These are phyloP conservation scores for Perilla frutescens DNA, from an alignment of 257 asterid genomes.

Conservation along the genomic window DNA sequence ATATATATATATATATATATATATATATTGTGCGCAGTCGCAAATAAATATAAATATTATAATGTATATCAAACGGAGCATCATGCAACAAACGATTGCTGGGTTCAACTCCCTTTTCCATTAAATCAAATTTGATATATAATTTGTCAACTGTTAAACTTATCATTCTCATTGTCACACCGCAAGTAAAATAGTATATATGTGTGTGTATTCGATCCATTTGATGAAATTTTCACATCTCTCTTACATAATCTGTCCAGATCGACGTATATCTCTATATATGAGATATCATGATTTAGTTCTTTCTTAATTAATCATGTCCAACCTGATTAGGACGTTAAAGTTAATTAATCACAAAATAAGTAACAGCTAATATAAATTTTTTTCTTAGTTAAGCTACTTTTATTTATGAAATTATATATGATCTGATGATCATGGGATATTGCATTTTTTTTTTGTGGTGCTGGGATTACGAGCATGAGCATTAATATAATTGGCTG, in stretches of 20 bases:
- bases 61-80: too few species aligned
- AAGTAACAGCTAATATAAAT: not conserved
- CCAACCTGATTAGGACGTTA: not conserved
- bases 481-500: too few species aligned
- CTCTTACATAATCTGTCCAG: constrained; percentile 29
- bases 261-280: not conserved
- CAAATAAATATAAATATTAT: too few species aligned
- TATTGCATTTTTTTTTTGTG: too few species aligned
- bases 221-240: constrained; percentile 29
- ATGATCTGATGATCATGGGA: too few species aligned
- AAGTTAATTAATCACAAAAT: not conserved
- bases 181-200: not conserved
- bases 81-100: not conserved
- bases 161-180: not conserved
- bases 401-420: too few species aligned
- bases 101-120: constrained; percentile 21
- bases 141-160: constrained; percentile 15
- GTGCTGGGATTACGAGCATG: too few species aligned
- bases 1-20: too few species aligned
- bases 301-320: not conserved
- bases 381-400: too few species aligned
- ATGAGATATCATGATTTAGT: not conserved
- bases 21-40: too few species aligned
- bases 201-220: constrained; percentile 18
- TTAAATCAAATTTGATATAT: constrained; percentile 21